Conservation (phyloP, 805 yeast genomes). For the Metschnikowia arizonensis region DNA sequence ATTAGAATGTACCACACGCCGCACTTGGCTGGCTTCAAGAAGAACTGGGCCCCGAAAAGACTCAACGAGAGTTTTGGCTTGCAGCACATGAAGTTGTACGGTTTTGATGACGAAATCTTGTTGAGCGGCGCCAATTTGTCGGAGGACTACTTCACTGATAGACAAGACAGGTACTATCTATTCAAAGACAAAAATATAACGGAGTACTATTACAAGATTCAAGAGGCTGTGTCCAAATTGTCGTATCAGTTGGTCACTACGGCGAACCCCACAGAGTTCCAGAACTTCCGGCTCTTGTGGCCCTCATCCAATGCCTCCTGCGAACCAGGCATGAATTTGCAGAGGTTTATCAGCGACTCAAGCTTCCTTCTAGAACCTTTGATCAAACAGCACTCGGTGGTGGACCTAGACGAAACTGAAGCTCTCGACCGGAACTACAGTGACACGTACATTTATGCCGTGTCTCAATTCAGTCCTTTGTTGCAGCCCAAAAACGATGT, state of each 20-base stretch:
- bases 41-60: slow-evolving; percentile 68
- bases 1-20: slow-evolving; percentile 90
- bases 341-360: slow-evolving; percentile 52
- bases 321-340: slow-evolving; percentile 59
- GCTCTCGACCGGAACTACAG: slow-evolving; percentile 28
- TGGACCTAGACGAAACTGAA: slow-evolving; percentile 29
- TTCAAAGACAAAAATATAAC: slow-evolving; percentile 57
- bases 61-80: slow-evolving; percentile 89
- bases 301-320: slow-evolving; percentile 61
- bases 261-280: slow-evolving; percentile 28
- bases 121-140: slow-evolving; percentile 91
- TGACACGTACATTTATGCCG: slow-evolving; percentile 77
- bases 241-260: slow-evolving; percentile 60
- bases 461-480: slow-evolving; percentile 87
- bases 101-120: slow-evolving; percentile 85
- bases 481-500: slow-evolving; percentile 50
- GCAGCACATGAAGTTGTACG: slow-evolving; percentile 97
- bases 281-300: slow-evolving; percentile 65
- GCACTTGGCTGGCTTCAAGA: slow-evolving; percentile 63
- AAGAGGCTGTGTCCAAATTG: slow-evolving; percentile 58
- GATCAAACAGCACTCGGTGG: slow-evolving; percentile 41
- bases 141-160: slow-evolving; percentile 84
- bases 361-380: slow-evolving; percentile 56
- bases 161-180: slow-evolving; percentile 88
- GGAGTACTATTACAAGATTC: slow-evolving; percentile 72